phyloP scores from a whole-genome alignment of 2,329 filamentous ascomycete species.

The Nectriaceae sp. region DNA sequence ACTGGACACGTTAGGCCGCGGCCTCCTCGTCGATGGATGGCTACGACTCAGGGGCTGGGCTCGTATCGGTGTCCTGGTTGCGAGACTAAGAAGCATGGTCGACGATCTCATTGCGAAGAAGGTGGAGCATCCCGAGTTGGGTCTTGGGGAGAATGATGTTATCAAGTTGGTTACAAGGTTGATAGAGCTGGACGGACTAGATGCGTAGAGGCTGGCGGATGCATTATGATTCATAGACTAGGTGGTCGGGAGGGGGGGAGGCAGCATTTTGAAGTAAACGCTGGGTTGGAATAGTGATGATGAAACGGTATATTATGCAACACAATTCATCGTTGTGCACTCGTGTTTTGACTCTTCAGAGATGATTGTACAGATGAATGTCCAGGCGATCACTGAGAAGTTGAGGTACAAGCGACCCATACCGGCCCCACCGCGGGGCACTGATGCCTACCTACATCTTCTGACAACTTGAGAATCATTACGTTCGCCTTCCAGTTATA shows the following conservation, averaged over 20 bases:
- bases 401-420: too few species aligned
- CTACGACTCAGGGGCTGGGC: slow-evolving; percentile 86
- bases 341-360: too few species aligned
- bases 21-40: slow-evolving; percentile 91
- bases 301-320: too few species aligned
- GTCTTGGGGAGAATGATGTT: slow-evolving; percentile 63
- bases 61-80: slow-evolving; percentile 86
- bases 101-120: slow-evolving; percentile 81
- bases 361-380: too few species aligned
- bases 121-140: slow-evolving; percentile 71
- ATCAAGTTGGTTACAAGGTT: slow-evolving; percentile 77
- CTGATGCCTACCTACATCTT: slow-evolving; percentile 9
- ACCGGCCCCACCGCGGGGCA: slow-evolving; percentile 18
- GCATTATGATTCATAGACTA: background rate
- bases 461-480: background rate
- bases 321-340: too few species aligned
- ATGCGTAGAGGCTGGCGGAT: slow-evolving; percentile 52
- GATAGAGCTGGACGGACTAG: slow-evolving; percentile 87
- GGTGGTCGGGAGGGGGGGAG: background rate
- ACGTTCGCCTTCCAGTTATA: background rate
- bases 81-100: slow-evolving; percentile 79
- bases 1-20: slow-evolving; percentile 84
- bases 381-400: too few species aligned
- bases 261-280: background rate
- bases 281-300: background rate